Evolutionary conservation across 768 basidiomycete genomes (phyloP).

Genomic region (Erythrobasidium yunnanense): DNA sequence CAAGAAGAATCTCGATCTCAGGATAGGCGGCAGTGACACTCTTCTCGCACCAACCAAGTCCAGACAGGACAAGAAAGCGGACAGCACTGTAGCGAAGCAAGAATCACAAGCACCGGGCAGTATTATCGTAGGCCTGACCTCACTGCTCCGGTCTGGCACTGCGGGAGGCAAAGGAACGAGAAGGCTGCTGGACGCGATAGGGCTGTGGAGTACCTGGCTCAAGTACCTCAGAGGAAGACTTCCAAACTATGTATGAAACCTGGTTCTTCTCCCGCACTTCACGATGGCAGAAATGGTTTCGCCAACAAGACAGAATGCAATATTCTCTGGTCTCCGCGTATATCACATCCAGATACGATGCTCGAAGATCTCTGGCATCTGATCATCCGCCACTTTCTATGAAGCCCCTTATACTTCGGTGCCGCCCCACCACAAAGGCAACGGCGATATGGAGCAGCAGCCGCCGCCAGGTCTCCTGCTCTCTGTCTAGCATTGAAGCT

Average conservation of each 20-base stretch:
- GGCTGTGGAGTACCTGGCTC: constrained; percentile 17
- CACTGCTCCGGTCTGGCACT: background rate
- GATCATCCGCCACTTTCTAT: no score
- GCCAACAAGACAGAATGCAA: no score
- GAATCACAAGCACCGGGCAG: background rate
- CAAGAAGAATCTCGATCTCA: background rate
- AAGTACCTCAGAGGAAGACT: constrained; percentile 5
- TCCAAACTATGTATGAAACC: background rate
- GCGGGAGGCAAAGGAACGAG: constrained; percentile 4
- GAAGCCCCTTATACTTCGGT: no score
- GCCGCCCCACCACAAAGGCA: no score
- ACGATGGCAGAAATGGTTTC: no score
- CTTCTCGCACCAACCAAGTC: background rate
- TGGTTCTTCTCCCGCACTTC: background rate
- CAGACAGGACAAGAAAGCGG: background rate
- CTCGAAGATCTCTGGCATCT: no score
- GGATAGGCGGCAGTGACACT: constrained; percentile 15
- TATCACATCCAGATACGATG: no score
- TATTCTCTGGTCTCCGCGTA: no score
- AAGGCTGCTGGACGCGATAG: constrained; percentile 6
- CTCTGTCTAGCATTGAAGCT: no score
- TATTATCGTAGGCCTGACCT: constrained; percentile 1
- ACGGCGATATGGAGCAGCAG: no score
- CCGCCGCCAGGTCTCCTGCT: no score
- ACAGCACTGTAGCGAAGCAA: background rate